Conservation (phyloP, 2,329 filamentous ascomycete species). For the Ophiostoma piceae region DNA sequence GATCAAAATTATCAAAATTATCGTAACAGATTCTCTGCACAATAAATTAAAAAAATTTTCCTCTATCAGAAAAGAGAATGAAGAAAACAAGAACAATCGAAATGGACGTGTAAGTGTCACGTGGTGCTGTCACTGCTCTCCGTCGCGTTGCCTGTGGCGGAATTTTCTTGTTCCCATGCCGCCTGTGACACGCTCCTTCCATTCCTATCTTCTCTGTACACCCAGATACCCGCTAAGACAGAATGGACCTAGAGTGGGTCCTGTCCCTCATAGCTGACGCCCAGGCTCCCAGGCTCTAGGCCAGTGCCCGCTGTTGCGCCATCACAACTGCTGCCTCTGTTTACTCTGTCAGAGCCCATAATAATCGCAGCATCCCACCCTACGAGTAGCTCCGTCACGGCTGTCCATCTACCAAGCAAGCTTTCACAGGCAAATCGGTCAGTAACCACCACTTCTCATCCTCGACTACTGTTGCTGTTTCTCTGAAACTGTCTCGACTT, state of each 20-base stretch:
- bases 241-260: slow-evolving; percentile 18
- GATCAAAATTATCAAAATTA: no score
- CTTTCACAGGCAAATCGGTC: not conserved
- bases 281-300: not conserved
- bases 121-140: not conserved
- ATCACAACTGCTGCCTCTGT: slow-evolving; percentile 22
- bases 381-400: not conserved
- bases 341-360: not conserved
- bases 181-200: not conserved
- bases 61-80: not conserved
- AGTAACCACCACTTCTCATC: not conserved
- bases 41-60: not conserved
- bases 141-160: not conserved
- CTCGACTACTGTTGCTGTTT: not conserved
- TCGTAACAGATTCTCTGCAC: no score
- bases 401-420: not conserved
- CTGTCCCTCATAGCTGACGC: slow-evolving; percentile 13
- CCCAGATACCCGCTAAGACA: not conserved
- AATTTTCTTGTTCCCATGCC: slow-evolving; percentile 18
- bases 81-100: not conserved
- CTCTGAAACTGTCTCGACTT: not conserved
- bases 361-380: not conserved
- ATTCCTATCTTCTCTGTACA: not conserved
- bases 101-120: not conserved
- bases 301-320: slow-evolving; percentile 13